Conservation (phyloP, 1,139 yeast genomes). For the Geotrichum klebahnii region DNA sequence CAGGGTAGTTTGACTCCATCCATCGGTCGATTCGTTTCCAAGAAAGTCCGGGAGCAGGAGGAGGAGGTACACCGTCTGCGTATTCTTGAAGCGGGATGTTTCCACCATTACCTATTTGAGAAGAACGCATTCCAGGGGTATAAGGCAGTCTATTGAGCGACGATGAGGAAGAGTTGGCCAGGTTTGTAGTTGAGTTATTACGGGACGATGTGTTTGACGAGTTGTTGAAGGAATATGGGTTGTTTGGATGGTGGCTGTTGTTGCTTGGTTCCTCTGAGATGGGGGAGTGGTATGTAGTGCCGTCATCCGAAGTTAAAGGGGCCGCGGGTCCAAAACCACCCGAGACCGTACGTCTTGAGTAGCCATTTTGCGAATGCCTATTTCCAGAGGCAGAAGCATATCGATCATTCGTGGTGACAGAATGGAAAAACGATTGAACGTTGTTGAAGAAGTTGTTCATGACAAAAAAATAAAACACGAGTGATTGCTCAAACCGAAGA, state of each 20-base stretch:
- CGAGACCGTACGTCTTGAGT: constrained; percentile 20
- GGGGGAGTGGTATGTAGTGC: constrained; percentile 12
- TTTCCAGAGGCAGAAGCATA: constrained; percentile 46
- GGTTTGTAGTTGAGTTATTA: constrained; percentile 24
- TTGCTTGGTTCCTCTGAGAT: background rate
- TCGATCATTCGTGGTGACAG: constrained; percentile 61
- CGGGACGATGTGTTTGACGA: constrained; percentile 24
- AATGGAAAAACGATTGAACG: constrained; percentile 51
- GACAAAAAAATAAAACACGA: no score
- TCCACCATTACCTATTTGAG: constrained; percentile 38
- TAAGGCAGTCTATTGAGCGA: constrained; percentile 37
- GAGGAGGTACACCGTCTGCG: constrained; percentile 53
- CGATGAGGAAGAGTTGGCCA: constrained; percentile 27
- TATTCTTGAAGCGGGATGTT: constrained; percentile 49
- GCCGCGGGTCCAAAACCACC: constrained; percentile 24
- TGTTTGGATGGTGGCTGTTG: constrained; percentile 4
- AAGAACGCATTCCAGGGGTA: constrained; percentile 40
- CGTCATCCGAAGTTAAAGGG: constrained; percentile 21
- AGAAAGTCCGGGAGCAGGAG: constrained; percentile 64
- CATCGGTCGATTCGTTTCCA: constrained; percentile 73
- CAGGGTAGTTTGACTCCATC: constrained; percentile 77
- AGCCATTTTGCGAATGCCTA: constrained; percentile 9
- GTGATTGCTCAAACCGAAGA: background rate
- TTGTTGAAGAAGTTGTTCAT: constrained; percentile 38
- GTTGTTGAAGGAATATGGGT: constrained; percentile 16